These are phyloP conservation scores for Trichoderma endophyticum DNA, from an alignment of 2,329 filamentous ascomycete genomes.

Conservation along the genomic window DNA sequence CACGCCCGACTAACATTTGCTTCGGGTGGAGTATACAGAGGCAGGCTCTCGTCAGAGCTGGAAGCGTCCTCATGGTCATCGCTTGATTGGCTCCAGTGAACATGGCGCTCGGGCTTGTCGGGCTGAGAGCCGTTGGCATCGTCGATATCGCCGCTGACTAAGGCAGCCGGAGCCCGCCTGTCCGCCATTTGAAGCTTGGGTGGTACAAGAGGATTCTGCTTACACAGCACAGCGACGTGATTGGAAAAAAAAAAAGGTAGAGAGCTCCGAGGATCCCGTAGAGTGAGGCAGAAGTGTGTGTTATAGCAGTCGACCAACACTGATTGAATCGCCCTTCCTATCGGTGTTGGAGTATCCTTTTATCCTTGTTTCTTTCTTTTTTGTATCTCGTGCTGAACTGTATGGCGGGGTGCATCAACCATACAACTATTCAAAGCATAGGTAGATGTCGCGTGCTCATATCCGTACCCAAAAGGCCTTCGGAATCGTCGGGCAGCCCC, in stretches of 20 bases:
- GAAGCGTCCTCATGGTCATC: not conserved
- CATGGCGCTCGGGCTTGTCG: conserved; percentile 5
- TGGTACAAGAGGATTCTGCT: not conserved
- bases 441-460: conserved; percentile 14
- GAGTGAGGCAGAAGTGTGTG: not conserved
- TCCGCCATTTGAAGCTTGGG: not conserved
- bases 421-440: not conserved
- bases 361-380: not conserved
- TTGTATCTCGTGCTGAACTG: not conserved
- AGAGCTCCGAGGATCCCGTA: not conserved
- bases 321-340: not conserved
- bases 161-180: not conserved
- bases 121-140: not conserved
- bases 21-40: conserved; percentile 12
- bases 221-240: not conserved
- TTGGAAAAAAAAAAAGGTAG: not conserved
- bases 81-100: conserved; percentile 11
- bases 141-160: not conserved
- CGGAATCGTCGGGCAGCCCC: not conserved
- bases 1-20: not conserved
- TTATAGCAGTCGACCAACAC: too few species aligned
- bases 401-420: not conserved
- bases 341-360: not conserved
- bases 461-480: not conserved
- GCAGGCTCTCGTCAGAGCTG: not conserved